Percentiles rank a stretch among this genome's conserved stretches.
phyloP scores from a whole-genome alignment of 2,329 filamentous ascomycete genomes.

The Pyrenochaeta sp. region DNA sequence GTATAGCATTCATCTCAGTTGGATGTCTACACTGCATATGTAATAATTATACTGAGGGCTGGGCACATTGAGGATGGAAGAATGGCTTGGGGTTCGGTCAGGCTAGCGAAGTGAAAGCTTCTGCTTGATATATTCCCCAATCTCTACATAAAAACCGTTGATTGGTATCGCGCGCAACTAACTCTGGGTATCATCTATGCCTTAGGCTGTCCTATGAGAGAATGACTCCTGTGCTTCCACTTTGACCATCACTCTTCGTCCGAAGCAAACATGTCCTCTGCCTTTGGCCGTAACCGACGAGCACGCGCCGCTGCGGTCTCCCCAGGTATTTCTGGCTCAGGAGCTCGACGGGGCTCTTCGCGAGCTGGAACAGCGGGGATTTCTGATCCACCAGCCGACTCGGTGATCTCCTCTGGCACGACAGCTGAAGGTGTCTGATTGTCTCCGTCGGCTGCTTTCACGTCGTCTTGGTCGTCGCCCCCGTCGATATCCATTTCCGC shows the following conservation, averaged over 20 bases:
- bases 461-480: slow-evolving; percentile 14
- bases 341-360: background rate
- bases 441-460: slow-evolving; percentile 5
- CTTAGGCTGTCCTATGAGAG: background rate
- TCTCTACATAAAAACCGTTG: too few relatives aligned
- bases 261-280: slow-evolving; percentile 52
- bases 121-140: too few relatives aligned
- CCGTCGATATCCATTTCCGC: slow-evolving; percentile 30
- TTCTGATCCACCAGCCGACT: background rate
- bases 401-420: slow-evolving; percentile 1
- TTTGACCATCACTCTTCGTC: slow-evolving; percentile 31
- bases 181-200: slow-evolving; percentile 13
- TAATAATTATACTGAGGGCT: too few relatives aligned
- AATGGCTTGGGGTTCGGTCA: too few relatives aligned
- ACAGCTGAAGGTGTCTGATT: background rate
- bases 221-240: background rate
- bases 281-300: slow-evolving; percentile 43
- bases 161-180: background rate
- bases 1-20: too few relatives aligned
- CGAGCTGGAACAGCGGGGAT: too few relatives aligned
- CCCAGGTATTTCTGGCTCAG: slow-evolving; percentile 24
- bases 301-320: slow-evolving; percentile 49
- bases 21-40: too few relatives aligned
- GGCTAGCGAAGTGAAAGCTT: too few relatives aligned
- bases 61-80: too few relatives aligned